Evolutionary conservation across 208 protist genomes (phyloP), one percentile per base, ranked within the genome.

Genomic region (Acanthamoeba triangularis): DNA sequence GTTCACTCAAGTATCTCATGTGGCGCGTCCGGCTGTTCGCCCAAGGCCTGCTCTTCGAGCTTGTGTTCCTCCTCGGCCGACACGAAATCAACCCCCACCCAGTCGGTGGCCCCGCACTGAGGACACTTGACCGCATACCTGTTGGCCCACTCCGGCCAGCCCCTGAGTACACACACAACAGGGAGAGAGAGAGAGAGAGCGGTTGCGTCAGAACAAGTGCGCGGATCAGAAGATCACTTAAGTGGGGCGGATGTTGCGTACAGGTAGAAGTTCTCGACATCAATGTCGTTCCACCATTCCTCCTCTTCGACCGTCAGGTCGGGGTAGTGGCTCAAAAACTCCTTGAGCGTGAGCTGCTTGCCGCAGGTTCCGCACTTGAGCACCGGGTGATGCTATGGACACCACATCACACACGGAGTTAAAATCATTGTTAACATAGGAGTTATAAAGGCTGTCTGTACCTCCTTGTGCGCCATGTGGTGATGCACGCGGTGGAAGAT

Each of bases 231-330:
- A n/a, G n/a, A 25, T n/a, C 54, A 18, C 18, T n/a, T 59, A 23
- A 18, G n/a, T 25, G 16, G 14, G 14, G 54, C 54, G 6, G 25
- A 67, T 8, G 25, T 33, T 33, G 25, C 65, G 74, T 84, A 84
- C 74, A 84, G 74, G 20, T 84, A 84, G 28, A 84, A 84, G 41
- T 84, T 84, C 74, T 84, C 74, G 10, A 84, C 74, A 37, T 84
- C 74, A 14, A 84, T 1, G 74, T 84, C 74, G 23, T 8, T 54
- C 74, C 74, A 84, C 74, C 74, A 84, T 7, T 84, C 74, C 41
- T 84, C 74, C 28, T 84, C 74, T 14, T 52, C 33, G 0, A 84
- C 1, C 18, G 30, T 41, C 13, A 84, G 6, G 30, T 84, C 74
- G 41, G 74, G 74, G 44, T 52, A 84, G 74, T 84, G 74, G 0